phyloP scores from a whole-genome alignment of 352 stramenopile genomes.

The Globisporangium yorkense region DNA sequence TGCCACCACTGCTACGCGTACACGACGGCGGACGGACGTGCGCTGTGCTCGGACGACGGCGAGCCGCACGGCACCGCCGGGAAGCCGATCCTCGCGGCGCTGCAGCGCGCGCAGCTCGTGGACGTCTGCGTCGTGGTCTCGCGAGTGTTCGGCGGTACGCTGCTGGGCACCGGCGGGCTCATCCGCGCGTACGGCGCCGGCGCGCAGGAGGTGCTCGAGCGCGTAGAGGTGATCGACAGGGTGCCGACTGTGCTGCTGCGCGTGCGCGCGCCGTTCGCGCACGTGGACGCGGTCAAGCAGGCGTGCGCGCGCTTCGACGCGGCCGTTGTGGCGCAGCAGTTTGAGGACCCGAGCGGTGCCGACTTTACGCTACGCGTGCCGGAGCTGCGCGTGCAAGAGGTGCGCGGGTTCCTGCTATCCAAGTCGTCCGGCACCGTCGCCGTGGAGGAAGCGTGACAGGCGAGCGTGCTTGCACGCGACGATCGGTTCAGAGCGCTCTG shows the following conservation, averaged over 20 bases:
- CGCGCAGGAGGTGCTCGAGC: slow-evolving; percentile 48
- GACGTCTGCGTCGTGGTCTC: slow-evolving; percentile 73
- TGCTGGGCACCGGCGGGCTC: slow-evolving; percentile 64
- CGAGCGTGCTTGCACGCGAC: too few relatives aligned
- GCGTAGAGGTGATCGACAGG: slow-evolving; percentile 45
- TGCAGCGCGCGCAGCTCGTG: slow-evolving; percentile 56
- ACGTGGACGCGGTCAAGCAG: slow-evolving; percentile 44
- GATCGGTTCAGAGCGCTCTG: too few relatives aligned
- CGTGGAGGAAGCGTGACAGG: slow-evolving; percentile 1
- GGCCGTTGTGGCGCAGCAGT: slow-evolving; percentile 38
- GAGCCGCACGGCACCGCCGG: slow-evolving; percentile 71
- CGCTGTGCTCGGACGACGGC: slow-evolving; percentile 67
- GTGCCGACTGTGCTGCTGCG: slow-evolving; percentile 34
- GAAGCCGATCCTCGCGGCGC: slow-evolving; percentile 48
- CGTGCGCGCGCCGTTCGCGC: slow-evolving; percentile 25
- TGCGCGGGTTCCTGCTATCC: slow-evolving; percentile 31
- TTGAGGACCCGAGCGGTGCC: slow-evolving; percentile 20
- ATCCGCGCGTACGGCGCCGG: slow-evolving; percentile 65
- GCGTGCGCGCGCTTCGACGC: slow-evolving; percentile 32
- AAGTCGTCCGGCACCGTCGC: slow-evolving; percentile 39
- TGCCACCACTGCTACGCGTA: slow-evolving; percentile 77
- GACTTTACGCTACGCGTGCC: slow-evolving; percentile 43
- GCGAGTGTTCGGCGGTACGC: slow-evolving; percentile 66
- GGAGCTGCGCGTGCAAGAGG: slow-evolving; percentile 17
- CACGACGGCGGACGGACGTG: slow-evolving; percentile 40